Evolutionary conservation across 2,329 filamentous ascomycete genomes (phyloP).

Genomic region (Colletotrichum camelliae): DNA sequence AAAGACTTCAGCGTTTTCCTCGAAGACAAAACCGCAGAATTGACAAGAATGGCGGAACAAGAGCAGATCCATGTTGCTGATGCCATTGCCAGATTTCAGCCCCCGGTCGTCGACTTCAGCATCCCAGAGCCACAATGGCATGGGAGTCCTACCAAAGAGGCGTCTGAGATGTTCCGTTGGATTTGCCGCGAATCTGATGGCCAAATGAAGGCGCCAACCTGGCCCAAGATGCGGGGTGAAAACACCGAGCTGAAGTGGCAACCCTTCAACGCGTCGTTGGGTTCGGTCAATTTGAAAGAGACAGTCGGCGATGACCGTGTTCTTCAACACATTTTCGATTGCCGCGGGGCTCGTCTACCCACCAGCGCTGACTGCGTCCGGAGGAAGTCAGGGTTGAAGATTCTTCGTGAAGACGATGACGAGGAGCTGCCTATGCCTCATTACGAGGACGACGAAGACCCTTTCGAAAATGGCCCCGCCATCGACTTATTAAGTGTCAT

Average conservation of each 20-base stretch:
- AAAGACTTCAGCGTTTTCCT: slow-evolving; percentile 28
- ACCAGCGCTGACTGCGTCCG: not conserved
- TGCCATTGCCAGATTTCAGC: slow-evolving; percentile 29
- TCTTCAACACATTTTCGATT: not conserved
- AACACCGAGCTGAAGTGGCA: not conserved
- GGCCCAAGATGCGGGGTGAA: slow-evolving; percentile 19
- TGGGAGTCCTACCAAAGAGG: not conserved
- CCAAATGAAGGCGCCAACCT: not conserved
- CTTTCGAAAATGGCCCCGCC: not conserved
- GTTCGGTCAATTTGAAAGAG: not conserved
- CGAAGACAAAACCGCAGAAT: slow-evolving; percentile 10
- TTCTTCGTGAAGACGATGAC: not conserved
- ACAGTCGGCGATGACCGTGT: not conserved
- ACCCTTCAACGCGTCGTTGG: not conserved
- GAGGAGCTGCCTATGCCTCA: not conserved
- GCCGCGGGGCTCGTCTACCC: not conserved
- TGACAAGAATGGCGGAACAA: slow-evolving; percentile 25
- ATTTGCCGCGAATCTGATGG: not conserved
- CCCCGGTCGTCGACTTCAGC: slow-evolving; percentile 33
- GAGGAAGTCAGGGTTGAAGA: not conserved
- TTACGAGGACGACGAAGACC: not conserved
- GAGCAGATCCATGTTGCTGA: slow-evolving; percentile 32
- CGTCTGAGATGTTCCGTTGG: slow-evolving; percentile 29
- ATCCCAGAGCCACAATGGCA: slow-evolving; percentile 29
- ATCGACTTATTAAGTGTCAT: not conserved